Percentiles rank a stretch among this genome's conserved stretches.
phyloP scores from a whole-genome alignment of 495 filamentous ascomycete genomes.

The Penicillium salamii region DNA sequence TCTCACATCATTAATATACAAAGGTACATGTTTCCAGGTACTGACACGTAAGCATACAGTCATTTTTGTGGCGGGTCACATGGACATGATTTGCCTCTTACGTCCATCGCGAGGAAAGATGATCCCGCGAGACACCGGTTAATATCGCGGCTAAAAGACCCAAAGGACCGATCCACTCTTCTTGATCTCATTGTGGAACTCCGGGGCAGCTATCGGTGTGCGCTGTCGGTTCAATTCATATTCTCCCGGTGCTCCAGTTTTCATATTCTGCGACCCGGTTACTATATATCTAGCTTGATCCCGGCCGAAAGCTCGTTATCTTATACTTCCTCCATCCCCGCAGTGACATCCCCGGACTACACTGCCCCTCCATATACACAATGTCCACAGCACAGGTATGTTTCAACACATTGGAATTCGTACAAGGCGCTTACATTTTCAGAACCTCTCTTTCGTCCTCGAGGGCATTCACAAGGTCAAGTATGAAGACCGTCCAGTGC shows the following conservation, averaged over 20 bases:
- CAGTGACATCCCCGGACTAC: constrained; percentile 1
- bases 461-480: constrained; percentile 67
- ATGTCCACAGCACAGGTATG: constrained; percentile 25
- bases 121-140: constrained; percentile 15
- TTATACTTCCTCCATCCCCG: not conserved
- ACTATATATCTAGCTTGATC: not conserved
- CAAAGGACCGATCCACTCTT: not conserved
- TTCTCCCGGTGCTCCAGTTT: constrained; percentile 2
- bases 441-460: constrained; percentile 90
- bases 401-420: not conserved
- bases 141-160: constrained; percentile 25
- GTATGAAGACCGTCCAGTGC: constrained; percentile 74
- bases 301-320: not conserved
- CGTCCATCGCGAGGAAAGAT: not conserved
- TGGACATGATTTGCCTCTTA: not conserved
- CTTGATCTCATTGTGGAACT: not conserved
- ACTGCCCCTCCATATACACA: constrained; percentile 6
- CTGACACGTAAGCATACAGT: too few species aligned
- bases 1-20: too few species aligned
- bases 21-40: too few species aligned
- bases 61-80: not conserved
- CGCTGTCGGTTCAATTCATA: constrained; percentile 1
- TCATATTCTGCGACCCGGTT: not conserved
- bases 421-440: constrained; percentile 2
- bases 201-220: constrained; percentile 2